These are phyloP conservation scores for Basipetospora chlamydospora DNA, from an alignment of 2,329 filamentous ascomycete genomes.

Conservation along the genomic window DNA sequence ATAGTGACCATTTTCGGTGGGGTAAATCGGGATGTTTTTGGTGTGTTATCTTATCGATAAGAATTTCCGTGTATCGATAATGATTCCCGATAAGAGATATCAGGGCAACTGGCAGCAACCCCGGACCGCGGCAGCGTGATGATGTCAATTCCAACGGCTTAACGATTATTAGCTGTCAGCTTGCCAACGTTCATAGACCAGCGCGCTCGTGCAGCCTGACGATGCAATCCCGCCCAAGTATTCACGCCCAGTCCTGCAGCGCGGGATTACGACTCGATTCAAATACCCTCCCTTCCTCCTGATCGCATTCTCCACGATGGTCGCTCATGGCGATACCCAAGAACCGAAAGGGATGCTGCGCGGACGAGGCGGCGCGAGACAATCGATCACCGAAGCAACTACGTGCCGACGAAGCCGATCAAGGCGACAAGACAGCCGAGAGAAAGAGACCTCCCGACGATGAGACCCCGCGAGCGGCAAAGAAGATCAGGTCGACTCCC, in stretches of 20 bases:
- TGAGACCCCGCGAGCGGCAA: not conserved
- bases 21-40: not conserved
- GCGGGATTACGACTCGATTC: not conserved
- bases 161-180: not conserved
- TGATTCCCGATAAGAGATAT: no score
- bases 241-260: not conserved
- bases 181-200: not conserved
- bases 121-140: no score
- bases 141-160: conserved; percentile 1
- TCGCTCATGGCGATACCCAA: not conserved
- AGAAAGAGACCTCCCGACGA: not conserved
- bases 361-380: not conserved
- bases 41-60: conserved; percentile 4
- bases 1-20: not conserved
- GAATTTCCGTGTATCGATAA: not conserved
- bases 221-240: not conserved
- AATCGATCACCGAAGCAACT: not conserved
- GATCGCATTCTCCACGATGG: not conserved
- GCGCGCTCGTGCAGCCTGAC: not conserved
- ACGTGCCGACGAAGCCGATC: not conserved
- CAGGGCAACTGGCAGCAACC: not conserved
- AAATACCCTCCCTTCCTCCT: not conserved
- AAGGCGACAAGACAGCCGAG: not conserved
- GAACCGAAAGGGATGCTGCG: conserved; percentile 1
- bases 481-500: not conserved